Evolutionary conservation across 768 basidiomycete species (phyloP), one percentile per base, ranked within the genome.

Genomic region (Heimioporus sp.): DNA sequence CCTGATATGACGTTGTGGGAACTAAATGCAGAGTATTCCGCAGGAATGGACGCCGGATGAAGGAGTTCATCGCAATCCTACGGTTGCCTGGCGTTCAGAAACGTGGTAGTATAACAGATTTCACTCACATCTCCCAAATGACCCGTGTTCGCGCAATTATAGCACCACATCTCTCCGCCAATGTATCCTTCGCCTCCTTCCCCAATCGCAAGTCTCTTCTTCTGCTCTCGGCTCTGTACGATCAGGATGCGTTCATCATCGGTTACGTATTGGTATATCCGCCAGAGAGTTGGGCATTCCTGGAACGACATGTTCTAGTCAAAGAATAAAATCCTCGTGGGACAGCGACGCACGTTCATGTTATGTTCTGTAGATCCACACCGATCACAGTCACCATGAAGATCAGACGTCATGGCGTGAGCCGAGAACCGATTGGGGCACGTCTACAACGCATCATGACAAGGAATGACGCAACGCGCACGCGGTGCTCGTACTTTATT

Each of bases 201-300:
- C 11, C 89, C 87, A 8, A 89, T 67, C 12, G 63, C 61, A 7
- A 83, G 62, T 4, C 71, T 64, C 39, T 73, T 77, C 63, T 78
- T 86, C 24, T 72, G 64, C 53, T 78, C 75, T 30, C 88, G 81
- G 17, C 53, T 59, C 16, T 65, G 61, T 3, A 86, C 65, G 38
- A 77, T 78, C 7, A 60, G 53, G 11, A 66, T 62, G 30, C 80
- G 80, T 40, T 80, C 82, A 11, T 76, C 74, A 15, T 80, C 80
- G 4, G 75, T 71, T 28, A 87, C 73, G 56, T 92, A 92, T 36
- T 83, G 79, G 58, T 92, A 92, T 57, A 90, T 71, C 37, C 90
- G 78, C 90, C 90, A 92, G 54, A 86, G 72, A 3, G 85, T 87
- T 8, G 89, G 88, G 57, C 90, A 92, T 78, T 91, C 88, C 90